Percentiles rank a stretch among this genome's conserved stretches.
Conservation (phyloP, 2,329 filamentous ascomycete genomes). For the Setomelanomma holmii region DNA sequence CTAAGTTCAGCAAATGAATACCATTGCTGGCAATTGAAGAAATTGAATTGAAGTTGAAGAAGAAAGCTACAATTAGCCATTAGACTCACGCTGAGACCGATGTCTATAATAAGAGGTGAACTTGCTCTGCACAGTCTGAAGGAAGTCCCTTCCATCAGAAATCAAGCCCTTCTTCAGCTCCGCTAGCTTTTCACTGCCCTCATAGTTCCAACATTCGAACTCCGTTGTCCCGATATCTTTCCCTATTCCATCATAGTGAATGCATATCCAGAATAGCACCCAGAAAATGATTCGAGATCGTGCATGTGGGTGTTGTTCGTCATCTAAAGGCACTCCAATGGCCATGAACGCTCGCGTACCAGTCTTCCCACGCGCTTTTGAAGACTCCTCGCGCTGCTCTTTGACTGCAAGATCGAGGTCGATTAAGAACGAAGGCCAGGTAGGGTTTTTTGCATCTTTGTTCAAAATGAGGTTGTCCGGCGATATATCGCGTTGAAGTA, state of each 20-base stretch:
- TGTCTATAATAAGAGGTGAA: no score
- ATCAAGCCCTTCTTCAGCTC: constrained; percentile 1
- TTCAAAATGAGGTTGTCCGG: constrained; percentile 58
- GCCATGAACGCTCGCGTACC: constrained; percentile 58
- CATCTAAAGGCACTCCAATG: constrained; percentile 48
- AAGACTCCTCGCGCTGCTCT: constrained; percentile 38
- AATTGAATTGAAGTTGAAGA: no score
- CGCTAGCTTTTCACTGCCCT: neutral
- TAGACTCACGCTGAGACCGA: no score
- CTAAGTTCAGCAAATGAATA: no score
- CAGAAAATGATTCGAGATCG: constrained; percentile 59
- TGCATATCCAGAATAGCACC: constrained; percentile 56
- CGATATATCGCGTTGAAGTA: constrained; percentile 56
- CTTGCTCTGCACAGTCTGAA: no score
- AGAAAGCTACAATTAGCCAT: no score
- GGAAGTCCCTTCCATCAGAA: constrained; percentile 27
- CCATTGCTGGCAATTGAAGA: no score
- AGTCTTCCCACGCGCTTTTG: constrained; percentile 52
- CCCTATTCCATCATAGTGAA: constrained; percentile 49
- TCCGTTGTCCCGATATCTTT: constrained; percentile 15
- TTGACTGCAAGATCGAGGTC: constrained; percentile 50
- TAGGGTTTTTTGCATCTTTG: constrained; percentile 51
- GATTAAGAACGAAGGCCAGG: constrained; percentile 51
- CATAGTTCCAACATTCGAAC: constrained; percentile 50
- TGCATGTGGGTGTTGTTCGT: constrained; percentile 54